Conservation (phyloP, 164 flowering plant genomes). For the Stephania yunnanensis region DNA sequence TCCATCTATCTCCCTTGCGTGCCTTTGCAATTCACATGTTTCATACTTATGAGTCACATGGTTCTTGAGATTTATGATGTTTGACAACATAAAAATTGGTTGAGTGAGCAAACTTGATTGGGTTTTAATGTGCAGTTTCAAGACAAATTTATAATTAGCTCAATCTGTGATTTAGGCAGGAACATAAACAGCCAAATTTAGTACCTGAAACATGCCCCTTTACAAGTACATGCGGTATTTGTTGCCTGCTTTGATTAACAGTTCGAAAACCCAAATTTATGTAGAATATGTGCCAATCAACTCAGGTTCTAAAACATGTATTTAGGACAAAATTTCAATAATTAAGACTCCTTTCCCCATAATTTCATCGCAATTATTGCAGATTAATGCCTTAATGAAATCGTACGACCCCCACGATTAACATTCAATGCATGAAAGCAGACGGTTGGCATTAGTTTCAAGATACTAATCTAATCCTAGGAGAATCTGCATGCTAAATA, state of each 20-base stretch:
- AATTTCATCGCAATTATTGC: not conserved
- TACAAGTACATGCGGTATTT: no score
- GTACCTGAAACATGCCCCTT: no score
- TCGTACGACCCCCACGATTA: not conserved
- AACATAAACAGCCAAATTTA: no score
- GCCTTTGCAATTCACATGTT: conserved; percentile 1
- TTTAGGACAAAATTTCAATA: not conserved
- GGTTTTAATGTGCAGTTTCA: no score
- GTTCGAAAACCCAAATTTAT: no score
- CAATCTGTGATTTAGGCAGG: no score
- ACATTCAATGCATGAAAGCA: not conserved
- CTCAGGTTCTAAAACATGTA: not conserved
- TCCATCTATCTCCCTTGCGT: not conserved
- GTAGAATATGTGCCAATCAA: no score
- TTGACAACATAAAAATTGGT: not conserved
- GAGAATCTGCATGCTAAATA: not conserved
- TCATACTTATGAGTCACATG: not conserved
- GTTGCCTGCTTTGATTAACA: no score
- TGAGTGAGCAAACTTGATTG: not conserved
- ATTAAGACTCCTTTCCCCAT: not conserved
- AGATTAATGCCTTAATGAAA: not conserved
- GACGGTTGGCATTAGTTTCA: not conserved
- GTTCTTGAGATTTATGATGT: not conserved
- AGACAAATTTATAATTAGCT: no score
- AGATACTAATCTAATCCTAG: not conserved